These are phyloP conservation scores for Cicer judaicum DNA, from an alignment of 306 rosid species.

Conservation along the genomic window DNA sequence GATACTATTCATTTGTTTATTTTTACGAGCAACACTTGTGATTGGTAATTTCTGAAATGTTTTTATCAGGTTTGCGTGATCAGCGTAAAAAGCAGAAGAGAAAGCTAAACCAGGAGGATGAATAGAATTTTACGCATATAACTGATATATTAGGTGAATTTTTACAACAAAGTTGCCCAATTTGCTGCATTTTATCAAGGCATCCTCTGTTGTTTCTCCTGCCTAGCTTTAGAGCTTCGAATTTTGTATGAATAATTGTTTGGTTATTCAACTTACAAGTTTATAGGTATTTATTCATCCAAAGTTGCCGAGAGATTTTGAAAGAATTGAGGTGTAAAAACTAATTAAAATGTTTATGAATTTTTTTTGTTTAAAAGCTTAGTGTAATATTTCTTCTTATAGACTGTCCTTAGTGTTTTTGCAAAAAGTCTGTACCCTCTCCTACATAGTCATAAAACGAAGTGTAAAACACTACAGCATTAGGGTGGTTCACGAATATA, in stretches of 20 bases:
- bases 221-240: conserved; percentile 21
- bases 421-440: no score
- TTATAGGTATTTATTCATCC: not conserved
- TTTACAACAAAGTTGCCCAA: conserved; percentile 24
- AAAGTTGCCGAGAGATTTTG: not conserved
- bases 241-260: not conserved
- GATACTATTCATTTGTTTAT: not conserved
- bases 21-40: not conserved
- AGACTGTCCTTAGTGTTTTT: no score
- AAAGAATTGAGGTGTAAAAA: not conserved
- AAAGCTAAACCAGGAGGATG: conserved; percentile 47
- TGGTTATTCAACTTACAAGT: not conserved
- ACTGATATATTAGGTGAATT: conserved; percentile 32
- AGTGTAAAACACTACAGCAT: no score
- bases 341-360: not conserved
- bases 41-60: conserved; percentile 5
- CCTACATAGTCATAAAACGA: no score
- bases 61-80: conserved; percentile 70
- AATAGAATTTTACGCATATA: conserved; percentile 31
- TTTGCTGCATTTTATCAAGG: conserved; percentile 3
- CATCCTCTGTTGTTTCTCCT: conserved; percentile 30
- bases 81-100: conserved; percentile 74
- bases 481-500: no score
- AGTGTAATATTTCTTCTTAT: no score
- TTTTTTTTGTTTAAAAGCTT: no score